Conservation (phyloP, 2,329 filamentous ascomycete genomes). For the Epichloe hybrida region DNA sequence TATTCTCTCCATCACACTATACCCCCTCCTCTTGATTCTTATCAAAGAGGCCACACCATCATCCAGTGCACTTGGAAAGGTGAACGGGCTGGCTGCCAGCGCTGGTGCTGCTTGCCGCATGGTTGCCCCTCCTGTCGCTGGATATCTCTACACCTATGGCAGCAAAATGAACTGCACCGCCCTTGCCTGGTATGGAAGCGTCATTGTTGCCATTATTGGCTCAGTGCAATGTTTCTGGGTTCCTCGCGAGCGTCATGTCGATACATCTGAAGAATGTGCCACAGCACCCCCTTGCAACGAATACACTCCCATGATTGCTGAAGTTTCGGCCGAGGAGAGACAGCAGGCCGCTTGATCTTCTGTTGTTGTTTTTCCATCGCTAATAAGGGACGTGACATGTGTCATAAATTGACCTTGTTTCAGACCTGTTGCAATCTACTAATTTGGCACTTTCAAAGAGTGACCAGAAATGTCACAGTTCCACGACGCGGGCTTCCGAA, state of each 20-base stretch:
- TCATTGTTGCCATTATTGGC: constrained; percentile 40
- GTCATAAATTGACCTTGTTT: not conserved
- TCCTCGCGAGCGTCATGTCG: constrained; percentile 17
- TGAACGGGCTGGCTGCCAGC: constrained; percentile 54
- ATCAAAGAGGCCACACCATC: constrained; percentile 53
- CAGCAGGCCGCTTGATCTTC: not conserved
- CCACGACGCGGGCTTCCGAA: constrained; percentile 5
- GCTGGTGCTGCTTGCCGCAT: constrained; percentile 55
- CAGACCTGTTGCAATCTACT: constrained; percentile 1
- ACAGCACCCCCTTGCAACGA: constrained; percentile 5
- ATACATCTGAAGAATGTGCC: constrained; percentile 17
- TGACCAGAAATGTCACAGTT: constrained; percentile 9
- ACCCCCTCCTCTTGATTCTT: constrained; percentile 49
- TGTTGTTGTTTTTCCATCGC: not conserved
- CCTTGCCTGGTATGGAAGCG: constrained; percentile 50
- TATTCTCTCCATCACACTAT: constrained; percentile 48
- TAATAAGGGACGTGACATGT: not conserved
- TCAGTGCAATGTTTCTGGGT: constrained; percentile 48
- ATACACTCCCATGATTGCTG: constrained; percentile 13
- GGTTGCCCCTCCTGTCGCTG: constrained; percentile 50
- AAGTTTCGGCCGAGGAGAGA: constrained; percentile 18
- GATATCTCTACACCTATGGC: constrained; percentile 49
- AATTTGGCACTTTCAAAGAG: constrained; percentile 7
- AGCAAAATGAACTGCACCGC: constrained; percentile 45
- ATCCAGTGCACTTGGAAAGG: constrained; percentile 42